Evolutionary conservation across 129 eudicot species (phyloP), one percentile per base, ranked within the genome.

Genomic region (Dittrichia graveolens): DNA sequence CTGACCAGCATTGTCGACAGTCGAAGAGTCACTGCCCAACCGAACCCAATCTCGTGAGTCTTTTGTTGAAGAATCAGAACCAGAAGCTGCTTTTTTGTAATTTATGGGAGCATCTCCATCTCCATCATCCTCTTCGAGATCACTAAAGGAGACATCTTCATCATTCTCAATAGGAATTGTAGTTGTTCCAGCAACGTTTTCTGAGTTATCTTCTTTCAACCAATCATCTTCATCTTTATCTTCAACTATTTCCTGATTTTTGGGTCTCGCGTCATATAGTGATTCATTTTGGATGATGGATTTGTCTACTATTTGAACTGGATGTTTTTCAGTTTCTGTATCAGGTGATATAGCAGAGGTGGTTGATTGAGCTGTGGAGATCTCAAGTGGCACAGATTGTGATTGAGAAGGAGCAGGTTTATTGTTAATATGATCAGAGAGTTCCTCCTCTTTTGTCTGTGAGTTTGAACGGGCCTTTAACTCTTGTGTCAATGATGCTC

Each of bases 61-160:
- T 77, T 80, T 92, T 6, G 70, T 67, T n/a, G 88, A 80, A 24
- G 91, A 79, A 72, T 86, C 92, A 34, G 92, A 74, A 47, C 80
- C 53, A 62, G 72, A 42, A 11, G 52, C 59, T 15, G 61, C 59
- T 69, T 79, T 80, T 67, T 83, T 88, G 56, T 68, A 80, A 47
- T 74, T 88, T 49, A 87, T 58, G 2, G 85, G 86, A 5, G 61
- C 84, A 76, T 88, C 89, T 31, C 74, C 91, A 58, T 61, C 73
- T 24, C 31, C 31, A 0, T 89, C 96, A 49, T 90, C 98, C 54
- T 89, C 98, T 71, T 92, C 96, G 43, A 92, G 96, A 79, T 92
- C 98, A 82, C 98, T 92, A 69, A 92, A 92, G 6, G 98, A 89
- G 6, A 92, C 93, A 59, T 91, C 98, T 43, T 87, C 97, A 16